phyloP scores from a whole-genome alignment of 2,329 filamentous ascomycete genomes.

The Fragosphaeria purpurea region DNA sequence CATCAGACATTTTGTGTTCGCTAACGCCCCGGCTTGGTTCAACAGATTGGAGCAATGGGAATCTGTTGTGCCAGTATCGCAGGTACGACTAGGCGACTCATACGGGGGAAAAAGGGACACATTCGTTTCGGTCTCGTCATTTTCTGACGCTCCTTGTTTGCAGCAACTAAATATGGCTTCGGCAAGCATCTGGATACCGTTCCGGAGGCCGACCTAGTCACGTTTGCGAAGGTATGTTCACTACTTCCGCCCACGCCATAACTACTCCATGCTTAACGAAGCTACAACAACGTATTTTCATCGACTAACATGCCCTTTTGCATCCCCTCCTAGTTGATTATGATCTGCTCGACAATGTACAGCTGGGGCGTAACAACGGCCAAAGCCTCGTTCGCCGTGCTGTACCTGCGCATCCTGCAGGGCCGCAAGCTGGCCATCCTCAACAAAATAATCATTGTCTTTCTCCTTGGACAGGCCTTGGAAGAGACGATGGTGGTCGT shows the following conservation, averaged over 20 bases:
- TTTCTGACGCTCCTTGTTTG: too few species aligned
- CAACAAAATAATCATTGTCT: conserved; percentile 5
- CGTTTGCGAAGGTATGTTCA: background rate
- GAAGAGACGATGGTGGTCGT: conserved; percentile 8
- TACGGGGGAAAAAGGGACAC: too few species aligned
- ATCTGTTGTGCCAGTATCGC: too few species aligned
- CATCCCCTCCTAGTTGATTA: background rate
- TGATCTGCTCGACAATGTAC: conserved; percentile 3
- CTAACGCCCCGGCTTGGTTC: too few species aligned
- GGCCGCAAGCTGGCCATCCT: conserved; percentile 1
- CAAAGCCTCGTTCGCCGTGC: conserved; percentile 9
- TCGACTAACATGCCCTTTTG: too few species aligned
- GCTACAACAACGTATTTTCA: background rate
- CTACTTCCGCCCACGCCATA: too few species aligned
- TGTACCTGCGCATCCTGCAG: conserved; percentile 9
- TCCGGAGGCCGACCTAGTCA: background rate
- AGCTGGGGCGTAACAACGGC: conserved; percentile 6
- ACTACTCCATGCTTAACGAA: too few species aligned
- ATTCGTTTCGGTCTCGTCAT: too few species aligned
- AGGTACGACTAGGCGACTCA: too few species aligned
- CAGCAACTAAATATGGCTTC: conserved; percentile 1
- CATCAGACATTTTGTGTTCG: too few species aligned
- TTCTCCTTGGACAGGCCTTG: conserved; percentile 6
- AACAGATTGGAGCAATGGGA: too few species aligned
- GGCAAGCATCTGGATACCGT: conserved; percentile 1